Conservation (phyloP, 2,329 filamentous ascomycete species). For the Epichloe bromicola region DNA sequence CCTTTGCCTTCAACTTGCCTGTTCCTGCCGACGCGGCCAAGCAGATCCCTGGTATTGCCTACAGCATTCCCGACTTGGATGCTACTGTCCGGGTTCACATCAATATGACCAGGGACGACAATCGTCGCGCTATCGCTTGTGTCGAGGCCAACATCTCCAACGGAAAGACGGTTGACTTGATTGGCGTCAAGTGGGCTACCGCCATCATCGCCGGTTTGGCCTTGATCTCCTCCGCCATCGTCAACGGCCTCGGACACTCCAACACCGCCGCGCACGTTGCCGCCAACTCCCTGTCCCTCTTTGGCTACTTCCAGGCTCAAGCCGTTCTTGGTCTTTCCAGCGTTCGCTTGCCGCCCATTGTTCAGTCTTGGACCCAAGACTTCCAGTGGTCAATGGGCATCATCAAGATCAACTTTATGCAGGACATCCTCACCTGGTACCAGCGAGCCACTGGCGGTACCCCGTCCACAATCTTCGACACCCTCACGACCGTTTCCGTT, state of each 20-base stretch:
- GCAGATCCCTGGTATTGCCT: conserved; percentile 70
- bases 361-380: conserved; percentile 88
- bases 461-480: conserved; percentile 65
- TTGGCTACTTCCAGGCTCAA: conserved; percentile 88
- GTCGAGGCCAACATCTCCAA: conserved; percentile 82
- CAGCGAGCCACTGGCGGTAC: conserved; percentile 84
- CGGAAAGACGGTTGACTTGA: conserved; percentile 79
- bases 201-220: conserved; percentile 79
- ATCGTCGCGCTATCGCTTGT: conserved; percentile 56
- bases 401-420: conserved; percentile 75
- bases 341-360: conserved; percentile 73
- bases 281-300: conserved; percentile 85
- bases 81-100: conserved; percentile 73
- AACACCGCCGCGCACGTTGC: conserved; percentile 93
- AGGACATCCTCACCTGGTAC: conserved; percentile 87
- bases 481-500: conserved; percentile 64
- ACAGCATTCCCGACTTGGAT: conserved; percentile 82
- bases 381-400: conserved; percentile 99
- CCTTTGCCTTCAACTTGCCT: conserved; percentile 55
- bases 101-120: conserved; percentile 49
- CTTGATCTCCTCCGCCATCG: conserved; percentile 72
- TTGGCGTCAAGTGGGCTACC: conserved; percentile 79
- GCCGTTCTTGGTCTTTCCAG: conserved; percentile 80
- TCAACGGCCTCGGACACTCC: conserved; percentile 80
- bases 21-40: conserved; percentile 44